These are phyloP conservation scores for Wickerhamiella pararugosa DNA, from an alignment of 1,139 yeast species.

Conservation along the genomic window DNA sequence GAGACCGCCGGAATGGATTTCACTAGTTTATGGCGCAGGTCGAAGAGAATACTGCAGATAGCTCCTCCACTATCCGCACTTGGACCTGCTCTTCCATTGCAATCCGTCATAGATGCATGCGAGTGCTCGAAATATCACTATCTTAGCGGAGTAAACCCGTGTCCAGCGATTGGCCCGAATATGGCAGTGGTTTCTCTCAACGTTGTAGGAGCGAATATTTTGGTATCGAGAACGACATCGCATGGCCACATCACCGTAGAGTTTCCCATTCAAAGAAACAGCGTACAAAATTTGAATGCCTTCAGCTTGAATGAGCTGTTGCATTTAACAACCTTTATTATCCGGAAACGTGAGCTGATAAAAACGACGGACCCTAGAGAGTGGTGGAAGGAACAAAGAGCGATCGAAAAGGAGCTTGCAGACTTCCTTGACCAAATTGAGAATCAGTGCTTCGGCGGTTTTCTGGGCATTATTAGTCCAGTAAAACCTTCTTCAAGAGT, in stretches of 20 bases:
- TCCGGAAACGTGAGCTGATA: neutral
- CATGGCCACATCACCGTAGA: neutral
- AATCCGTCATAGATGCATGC: no score
- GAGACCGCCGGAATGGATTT: no score
- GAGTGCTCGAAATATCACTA: no score
- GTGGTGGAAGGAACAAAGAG: slow-evolving; percentile 4
- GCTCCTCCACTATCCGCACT: no score
- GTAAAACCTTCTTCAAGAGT: neutral
- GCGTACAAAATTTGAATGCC: neutral
- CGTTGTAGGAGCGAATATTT: neutral
- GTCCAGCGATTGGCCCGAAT: no score
- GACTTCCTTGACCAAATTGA: neutral
- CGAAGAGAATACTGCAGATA: no score
- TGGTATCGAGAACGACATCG: neutral
- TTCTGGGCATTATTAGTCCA: neutral
- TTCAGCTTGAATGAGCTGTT: neutral
- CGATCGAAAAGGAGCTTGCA: neutral
- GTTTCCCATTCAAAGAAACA: neutral
- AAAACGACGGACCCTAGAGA: slow-evolving; percentile 1
- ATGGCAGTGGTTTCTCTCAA: neutral
- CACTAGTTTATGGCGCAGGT: no score
- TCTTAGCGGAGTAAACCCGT: no score
- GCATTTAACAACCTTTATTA: neutral
- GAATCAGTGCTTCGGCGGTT: neutral
- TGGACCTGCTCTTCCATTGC: no score